Base-by-base conservation (phyloP, 768 basidiomycete genomes). In the Xerocomus potaroensis region DNA sequence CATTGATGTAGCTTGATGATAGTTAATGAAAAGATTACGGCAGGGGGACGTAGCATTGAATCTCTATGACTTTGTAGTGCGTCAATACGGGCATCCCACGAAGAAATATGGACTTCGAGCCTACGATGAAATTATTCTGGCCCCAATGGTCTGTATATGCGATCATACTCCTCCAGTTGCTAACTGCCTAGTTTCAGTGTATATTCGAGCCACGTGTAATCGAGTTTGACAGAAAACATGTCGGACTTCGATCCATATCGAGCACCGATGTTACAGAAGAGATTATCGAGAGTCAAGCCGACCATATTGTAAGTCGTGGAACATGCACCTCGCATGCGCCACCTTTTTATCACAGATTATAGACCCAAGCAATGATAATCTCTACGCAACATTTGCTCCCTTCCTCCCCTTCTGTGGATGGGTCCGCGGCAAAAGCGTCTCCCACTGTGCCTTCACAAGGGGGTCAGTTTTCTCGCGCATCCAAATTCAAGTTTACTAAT, bases 91-190 rank as follows among this genome's bases (percentile, higher is more conserved):
- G 30, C 76, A 79, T 43, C 70, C 82, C 12, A 85, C 93, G 0
- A 79, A 87, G 63, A 96, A 96, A 61, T 97, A 93, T 62, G 85
- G 82, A 22, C 70, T 96, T 35, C 82, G 92, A 22, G 86, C 90
- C 2, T 98, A 96, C 61, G 95, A 98, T 61, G 96, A 99, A 66
- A 84, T 89, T 42, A 94, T 96, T 49, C 72, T 97, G 26, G 92
- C 94, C 1, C 91, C 95, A 3, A 90, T 95, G 84, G 96, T 93
- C 57, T 53, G 76, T 68, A 19, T 34, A 23, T 29, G 21, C 10
- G 18, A 45, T n/a, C 30, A 36, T 18, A 7, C 23, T 4, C 18
- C 10, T 42, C 45, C 27, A 26, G 1, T 1, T 33, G 33, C 42
- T 51, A 44, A 47, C 36, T 30, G 31, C n/a, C 12, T 4, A 23